phyloP scores from a whole-genome alignment of 495 filamentous ascomycete genomes.

The Aspergillus ostianus region DNA sequence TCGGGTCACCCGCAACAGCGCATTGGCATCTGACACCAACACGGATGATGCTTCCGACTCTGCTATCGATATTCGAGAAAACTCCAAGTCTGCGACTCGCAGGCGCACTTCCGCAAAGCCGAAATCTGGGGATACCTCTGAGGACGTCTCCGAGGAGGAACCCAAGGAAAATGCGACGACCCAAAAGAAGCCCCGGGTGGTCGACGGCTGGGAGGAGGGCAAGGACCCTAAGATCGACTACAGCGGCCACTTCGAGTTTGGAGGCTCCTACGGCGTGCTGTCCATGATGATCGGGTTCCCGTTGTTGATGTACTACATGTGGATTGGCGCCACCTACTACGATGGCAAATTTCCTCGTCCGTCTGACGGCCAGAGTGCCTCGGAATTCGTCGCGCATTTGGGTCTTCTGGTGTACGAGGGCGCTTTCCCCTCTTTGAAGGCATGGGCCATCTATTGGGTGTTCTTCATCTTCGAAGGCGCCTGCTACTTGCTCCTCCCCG shows the following conservation, averaged over 20 bases:
- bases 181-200: slow-evolving; percentile 40
- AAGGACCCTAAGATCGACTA: slow-evolving; percentile 76
- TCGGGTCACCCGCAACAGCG: slow-evolving; percentile 45
- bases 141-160: slow-evolving; percentile 23
- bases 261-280: slow-evolving; percentile 71
- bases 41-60: slow-evolving; percentile 35
- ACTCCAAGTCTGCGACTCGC: slow-evolving; percentile 32
- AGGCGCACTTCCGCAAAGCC: slow-evolving; percentile 33
- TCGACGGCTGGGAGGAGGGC: slow-evolving; percentile 67
- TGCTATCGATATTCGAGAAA: slow-evolving; percentile 19
- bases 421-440: slow-evolving; percentile 74
- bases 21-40: slow-evolving; percentile 28
- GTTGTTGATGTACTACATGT: slow-evolving; percentile 97
- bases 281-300: slow-evolving; percentile 93
- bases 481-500: slow-evolving; percentile 81
- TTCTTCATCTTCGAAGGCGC: slow-evolving; percentile 82
- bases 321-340: slow-evolving; percentile 92
- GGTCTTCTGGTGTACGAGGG: slow-evolving; percentile 69
- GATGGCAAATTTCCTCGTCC: slow-evolving; percentile 74
- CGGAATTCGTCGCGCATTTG: slow-evolving; percentile 68
- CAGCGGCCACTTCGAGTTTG: slow-evolving; percentile 84
- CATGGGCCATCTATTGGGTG: slow-evolving; percentile 90
- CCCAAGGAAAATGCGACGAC: slow-evolving; percentile 28
- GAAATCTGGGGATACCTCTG: slow-evolving; percentile 30
- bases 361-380: slow-evolving; percentile 59